phyloP scores from a whole-genome alignment of 108 stramenopile genomes.

The Nitzschia putrida region DNA sequence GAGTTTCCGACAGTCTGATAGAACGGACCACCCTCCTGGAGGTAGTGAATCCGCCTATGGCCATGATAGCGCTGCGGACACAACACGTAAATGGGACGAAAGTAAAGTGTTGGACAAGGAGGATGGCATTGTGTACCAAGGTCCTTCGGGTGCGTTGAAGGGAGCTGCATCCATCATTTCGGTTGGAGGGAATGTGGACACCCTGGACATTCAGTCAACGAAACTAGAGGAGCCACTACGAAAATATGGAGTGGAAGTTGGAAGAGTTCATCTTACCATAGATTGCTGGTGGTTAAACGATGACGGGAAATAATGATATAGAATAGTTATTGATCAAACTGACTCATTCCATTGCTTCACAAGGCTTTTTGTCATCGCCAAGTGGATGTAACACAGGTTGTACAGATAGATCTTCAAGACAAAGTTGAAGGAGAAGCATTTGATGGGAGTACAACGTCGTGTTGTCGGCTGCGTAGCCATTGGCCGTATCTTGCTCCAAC shows the following conservation, averaged over 20 bases:
- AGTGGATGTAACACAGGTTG: no score
- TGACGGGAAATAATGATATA: not conserved
- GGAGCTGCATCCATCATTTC: not conserved
- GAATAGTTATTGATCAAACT: no score
- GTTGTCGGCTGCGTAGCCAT: not conserved
- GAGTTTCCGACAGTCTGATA: no score
- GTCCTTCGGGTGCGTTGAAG: not conserved
- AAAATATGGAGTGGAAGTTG: conserved; percentile 43
- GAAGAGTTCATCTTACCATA: conserved; percentile 35
- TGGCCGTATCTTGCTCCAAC: not conserved
- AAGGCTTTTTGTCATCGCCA: no score
- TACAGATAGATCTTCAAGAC: conserved; percentile 20
- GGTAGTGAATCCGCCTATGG: no score
- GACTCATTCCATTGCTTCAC: no score
- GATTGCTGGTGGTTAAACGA: conserved; percentile 48
- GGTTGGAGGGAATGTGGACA: not conserved
- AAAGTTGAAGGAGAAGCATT: conserved; percentile 32
- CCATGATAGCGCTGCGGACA: no score
- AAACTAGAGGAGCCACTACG: conserved; percentile 28
- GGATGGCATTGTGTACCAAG: conserved; percentile 5
- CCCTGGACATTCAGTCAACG: conserved; percentile 16
- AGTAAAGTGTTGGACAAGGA: not conserved
- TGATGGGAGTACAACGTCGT: not conserved
- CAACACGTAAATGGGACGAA: not conserved
- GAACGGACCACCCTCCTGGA: no score